Conservation (phyloP, 495 filamentous ascomycete species). For the Penicillium ucsense region DNA sequence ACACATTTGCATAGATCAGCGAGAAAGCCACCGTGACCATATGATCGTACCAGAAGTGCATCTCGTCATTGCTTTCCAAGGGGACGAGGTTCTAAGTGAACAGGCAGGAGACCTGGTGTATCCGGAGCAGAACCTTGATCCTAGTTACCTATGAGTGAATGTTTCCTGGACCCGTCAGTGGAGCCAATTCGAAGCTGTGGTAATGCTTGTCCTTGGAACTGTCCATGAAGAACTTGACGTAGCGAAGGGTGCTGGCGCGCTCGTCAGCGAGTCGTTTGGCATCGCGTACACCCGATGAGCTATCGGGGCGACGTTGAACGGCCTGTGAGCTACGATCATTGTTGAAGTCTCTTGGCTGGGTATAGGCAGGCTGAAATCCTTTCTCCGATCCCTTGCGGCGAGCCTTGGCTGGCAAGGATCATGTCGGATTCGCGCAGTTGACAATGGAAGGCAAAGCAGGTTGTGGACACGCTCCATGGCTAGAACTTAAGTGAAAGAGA, state of each 20-base stretch:
- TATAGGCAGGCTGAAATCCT: too few relatives aligned
- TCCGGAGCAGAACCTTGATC: constrained; percentile 1
- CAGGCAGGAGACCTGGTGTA: constrained; percentile 7
- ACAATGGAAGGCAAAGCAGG: too few relatives aligned
- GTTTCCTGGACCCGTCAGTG: background rate
- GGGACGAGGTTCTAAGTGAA: background rate
- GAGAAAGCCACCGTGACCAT: constrained; percentile 4
- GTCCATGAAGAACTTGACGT: constrained; percentile 4
- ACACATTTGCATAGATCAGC: constrained; percentile 5
- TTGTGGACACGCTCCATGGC: too few relatives aligned
- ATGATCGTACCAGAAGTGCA: constrained; percentile 3
- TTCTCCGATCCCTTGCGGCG: too few relatives aligned
- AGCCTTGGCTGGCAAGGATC: too few relatives aligned
- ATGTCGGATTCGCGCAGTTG: too few relatives aligned
- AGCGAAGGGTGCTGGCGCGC: background rate
- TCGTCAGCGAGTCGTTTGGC: background rate
- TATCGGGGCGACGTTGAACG: too few relatives aligned
- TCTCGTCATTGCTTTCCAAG: background rate
- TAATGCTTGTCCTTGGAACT: constrained; percentile 5
- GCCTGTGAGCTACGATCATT: too few relatives aligned
- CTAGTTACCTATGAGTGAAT: background rate
- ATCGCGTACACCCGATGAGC: too few relatives aligned
- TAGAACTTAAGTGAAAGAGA: too few relatives aligned
- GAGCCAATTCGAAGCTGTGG: background rate
- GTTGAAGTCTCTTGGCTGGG: too few relatives aligned